A percentile compares a stretch with the other conserved stretches of the same genome.
phyloP scores from a whole-genome alignment of 306 rosid species.

The Dalbergia cochinchinensis region DNA sequence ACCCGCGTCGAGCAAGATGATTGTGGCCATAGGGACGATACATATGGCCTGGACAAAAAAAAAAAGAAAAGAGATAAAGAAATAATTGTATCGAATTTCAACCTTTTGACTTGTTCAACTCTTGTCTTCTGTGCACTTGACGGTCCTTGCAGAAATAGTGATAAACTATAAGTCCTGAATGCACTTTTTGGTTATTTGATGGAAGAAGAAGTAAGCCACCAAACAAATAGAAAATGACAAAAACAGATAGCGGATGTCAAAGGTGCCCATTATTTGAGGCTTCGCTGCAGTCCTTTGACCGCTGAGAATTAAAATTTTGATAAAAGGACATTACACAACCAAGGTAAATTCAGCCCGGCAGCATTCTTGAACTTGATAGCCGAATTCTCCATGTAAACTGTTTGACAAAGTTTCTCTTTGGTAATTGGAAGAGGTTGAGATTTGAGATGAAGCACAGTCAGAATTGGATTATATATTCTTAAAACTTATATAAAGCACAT shows the following conservation, averaged over 20 bases:
- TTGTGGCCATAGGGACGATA: too few relatives aligned
- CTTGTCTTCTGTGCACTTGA: constrained; percentile 20
- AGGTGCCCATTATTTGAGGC: constrained; percentile 45
- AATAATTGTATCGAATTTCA: background rate
- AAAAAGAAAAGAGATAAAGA: too few relatives aligned
- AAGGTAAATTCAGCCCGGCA: constrained; percentile 38
- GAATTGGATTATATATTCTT: constrained; percentile 28
- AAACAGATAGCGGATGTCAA: constrained; percentile 38
- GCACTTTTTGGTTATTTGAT: constrained; percentile 41
- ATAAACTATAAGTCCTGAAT: constrained; percentile 2
- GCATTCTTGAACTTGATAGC: constrained; percentile 9
- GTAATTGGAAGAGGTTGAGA: constrained; percentile 29
- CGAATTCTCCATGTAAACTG: constrained; percentile 38
- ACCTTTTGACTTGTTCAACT: constrained; percentile 51
- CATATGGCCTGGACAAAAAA: too few relatives aligned
- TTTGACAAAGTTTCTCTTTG: constrained; percentile 48
- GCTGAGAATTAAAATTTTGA: background rate
- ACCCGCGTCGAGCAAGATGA: too few relatives aligned
- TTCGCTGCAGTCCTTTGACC: constrained; percentile 44
- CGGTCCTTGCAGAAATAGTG: constrained; percentile 28
- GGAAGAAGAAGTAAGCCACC: constrained; percentile 49
- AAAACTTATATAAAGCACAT: constrained; percentile 14
- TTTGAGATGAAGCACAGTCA: constrained; percentile 36
- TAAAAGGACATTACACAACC: constrained; percentile 22
- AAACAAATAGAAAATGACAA: constrained; percentile 52